These are phyloP conservation scores for Fusarium longipes DNA, from an alignment of 2,329 filamentous ascomycete genomes.

Conservation along the genomic window DNA sequence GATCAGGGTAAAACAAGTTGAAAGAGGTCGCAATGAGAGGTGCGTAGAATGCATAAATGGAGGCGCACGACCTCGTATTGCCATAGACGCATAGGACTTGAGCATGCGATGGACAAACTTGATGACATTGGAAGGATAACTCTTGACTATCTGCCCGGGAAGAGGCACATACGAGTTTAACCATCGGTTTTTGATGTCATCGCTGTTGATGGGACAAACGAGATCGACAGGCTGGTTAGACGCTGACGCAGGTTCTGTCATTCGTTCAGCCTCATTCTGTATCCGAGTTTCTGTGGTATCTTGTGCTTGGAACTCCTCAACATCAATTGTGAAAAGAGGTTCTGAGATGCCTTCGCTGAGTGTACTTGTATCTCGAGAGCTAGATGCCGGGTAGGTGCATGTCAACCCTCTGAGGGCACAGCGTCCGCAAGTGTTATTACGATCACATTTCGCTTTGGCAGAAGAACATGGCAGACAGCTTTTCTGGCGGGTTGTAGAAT, in stretches of 20 bases:
- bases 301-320: not conserved
- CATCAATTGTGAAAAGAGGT: not conserved
- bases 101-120: conserved; percentile 56
- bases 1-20: conserved; percentile 56
- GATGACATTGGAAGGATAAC: conserved; percentile 53
- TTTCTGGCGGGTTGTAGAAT: conserved; percentile 54
- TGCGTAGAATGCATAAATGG: conserved; percentile 60
- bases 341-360: not conserved
- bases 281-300: not conserved
- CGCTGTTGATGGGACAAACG: conserved; percentile 58
- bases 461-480: conserved; percentile 53
- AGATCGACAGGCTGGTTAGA: too few relatives aligned
- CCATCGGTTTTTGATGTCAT: conserved; percentile 62
- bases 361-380: not conserved
- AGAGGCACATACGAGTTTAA: conserved; percentile 59
- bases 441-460: conserved; percentile 57
- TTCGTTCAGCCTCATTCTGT: not conserved
- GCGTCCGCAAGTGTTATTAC: conserved; percentile 49
- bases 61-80: conserved; percentile 52
- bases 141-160: conserved; percentile 56
- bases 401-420: conserved; percentile 47
- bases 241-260: not conserved
- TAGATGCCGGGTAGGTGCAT: conserved; percentile 46
- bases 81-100: conserved; percentile 56
- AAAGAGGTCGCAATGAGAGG: conserved; percentile 48